phyloP scores from a whole-genome alignment of 768 basidiomycete species.

The Boletus rubroflammeus region DNA sequence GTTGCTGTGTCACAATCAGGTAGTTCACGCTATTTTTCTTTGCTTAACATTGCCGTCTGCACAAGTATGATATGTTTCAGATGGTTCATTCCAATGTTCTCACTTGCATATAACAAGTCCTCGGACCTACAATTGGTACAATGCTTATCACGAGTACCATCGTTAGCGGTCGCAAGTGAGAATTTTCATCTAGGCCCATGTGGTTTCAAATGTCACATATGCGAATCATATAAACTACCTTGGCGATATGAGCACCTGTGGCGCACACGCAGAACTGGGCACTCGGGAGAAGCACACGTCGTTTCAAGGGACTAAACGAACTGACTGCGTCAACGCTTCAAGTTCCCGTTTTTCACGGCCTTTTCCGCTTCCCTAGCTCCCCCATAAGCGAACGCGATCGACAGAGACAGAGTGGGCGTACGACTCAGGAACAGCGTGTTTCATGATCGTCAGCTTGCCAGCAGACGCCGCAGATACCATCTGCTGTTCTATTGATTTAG shows the following conservation, averaged over 20 bases:
- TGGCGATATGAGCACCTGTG: constrained; percentile 3
- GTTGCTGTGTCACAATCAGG: constrained; percentile 7
- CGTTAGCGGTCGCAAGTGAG: neutral
- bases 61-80: constrained; percentile 21
- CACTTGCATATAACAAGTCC: constrained; percentile 3
- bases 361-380: constrained; percentile 20
- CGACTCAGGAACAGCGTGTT: constrained; percentile 43
- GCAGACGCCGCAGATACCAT: constrained; percentile 86
- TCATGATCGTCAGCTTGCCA: constrained; percentile 93
- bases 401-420: constrained; percentile 10
- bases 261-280: neutral
- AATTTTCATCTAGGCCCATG: neutral
- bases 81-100: constrained; percentile 2
- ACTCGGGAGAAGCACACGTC: constrained; percentile 3
- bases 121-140: neutral
- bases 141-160: neutral
- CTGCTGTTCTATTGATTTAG: constrained; percentile 86
- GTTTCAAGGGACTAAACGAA: neutral
- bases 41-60: constrained; percentile 11
- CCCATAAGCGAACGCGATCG: constrained; percentile 1
- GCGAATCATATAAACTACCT: neutral
- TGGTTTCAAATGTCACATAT: neutral
- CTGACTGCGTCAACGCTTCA: constrained; percentile 13
- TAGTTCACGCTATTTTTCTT: constrained; percentile 18
- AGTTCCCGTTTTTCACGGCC: constrained; percentile 10